phyloP scores from a whole-genome alignment of 148 eudicot species.

The Cornus suecica region DNA sequence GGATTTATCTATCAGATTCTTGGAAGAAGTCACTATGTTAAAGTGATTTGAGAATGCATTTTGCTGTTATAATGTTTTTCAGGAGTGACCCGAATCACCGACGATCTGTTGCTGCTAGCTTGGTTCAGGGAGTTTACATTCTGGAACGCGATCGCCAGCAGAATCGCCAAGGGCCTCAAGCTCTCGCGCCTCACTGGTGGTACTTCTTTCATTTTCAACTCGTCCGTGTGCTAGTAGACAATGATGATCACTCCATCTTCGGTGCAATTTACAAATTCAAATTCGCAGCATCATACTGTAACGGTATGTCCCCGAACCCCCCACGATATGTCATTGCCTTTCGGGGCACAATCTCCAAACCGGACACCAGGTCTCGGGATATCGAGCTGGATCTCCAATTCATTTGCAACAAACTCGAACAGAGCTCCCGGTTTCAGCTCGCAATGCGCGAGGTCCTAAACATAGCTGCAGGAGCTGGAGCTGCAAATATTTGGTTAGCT shows the following conservation, averaged over 20 bases:
- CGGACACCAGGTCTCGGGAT: slow-evolving; percentile 44
- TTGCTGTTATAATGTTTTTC: not conserved
- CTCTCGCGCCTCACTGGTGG: slow-evolving; percentile 85
- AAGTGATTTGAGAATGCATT: not conserved
- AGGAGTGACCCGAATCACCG: slow-evolving; percentile 53
- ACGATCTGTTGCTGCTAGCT: slow-evolving; percentile 63
- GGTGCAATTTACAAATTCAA: slow-evolving; percentile 61
- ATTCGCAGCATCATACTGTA: slow-evolving; percentile 14
- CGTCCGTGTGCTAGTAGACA: slow-evolving; percentile 37
- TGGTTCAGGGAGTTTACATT: slow-evolving; percentile 73
- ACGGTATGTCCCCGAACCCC: slow-evolving; percentile 13
- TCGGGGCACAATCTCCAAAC: slow-evolving; percentile 58
- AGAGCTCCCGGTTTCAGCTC: slow-evolving; percentile 38
- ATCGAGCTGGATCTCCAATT: slow-evolving; percentile 46
- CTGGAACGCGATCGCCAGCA: slow-evolving; percentile 68
- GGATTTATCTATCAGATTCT: not conserved
- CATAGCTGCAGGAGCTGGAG: slow-evolving; percentile 24
- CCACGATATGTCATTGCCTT: slow-evolving; percentile 69
- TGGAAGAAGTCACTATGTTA: no score
- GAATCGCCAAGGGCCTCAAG: slow-evolving; percentile 40
- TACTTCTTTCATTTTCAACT: slow-evolving; percentile 50
- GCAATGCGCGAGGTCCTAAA: slow-evolving; percentile 30
- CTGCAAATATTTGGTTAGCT: slow-evolving; percentile 47
- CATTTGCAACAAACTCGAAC: slow-evolving; percentile 36
- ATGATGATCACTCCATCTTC: slow-evolving; percentile 51